A percentile compares a stretch with the other conserved stretches of the same genome.
Evolutionary conservation across 805 yeast genomes (phyloP).

Genomic region (Hermanozyma aechmeae): DNA sequence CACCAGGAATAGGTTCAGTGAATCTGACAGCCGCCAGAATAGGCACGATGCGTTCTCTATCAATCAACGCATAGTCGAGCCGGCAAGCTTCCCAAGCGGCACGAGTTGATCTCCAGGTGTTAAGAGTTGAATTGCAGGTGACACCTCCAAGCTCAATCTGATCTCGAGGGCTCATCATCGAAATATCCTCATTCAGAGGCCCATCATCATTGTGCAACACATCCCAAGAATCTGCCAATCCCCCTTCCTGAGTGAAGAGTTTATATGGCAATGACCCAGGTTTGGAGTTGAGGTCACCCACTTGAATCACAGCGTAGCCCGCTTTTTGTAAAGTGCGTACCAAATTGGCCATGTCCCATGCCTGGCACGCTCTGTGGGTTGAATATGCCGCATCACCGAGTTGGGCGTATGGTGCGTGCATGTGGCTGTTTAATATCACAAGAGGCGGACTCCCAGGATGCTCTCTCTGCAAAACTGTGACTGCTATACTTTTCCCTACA

Average conservation of each 20-base stretch:
- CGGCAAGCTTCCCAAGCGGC: constrained; percentile 68
- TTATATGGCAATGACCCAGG: constrained; percentile 81
- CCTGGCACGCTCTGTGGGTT: constrained; percentile 89
- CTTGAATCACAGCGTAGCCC: constrained; percentile 80
- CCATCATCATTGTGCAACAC: constrained; percentile 39
- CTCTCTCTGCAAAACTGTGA: constrained; percentile 52
- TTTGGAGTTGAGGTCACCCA: constrained; percentile 86
- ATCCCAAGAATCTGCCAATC: constrained; percentile 78
- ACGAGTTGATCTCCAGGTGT: constrained; percentile 70
- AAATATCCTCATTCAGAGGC: constrained; percentile 13
- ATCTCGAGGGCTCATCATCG: constrained; percentile 21
- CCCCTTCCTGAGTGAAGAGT: constrained; percentile 61
- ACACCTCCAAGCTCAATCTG: constrained; percentile 73
- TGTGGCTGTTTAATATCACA: constrained; percentile 82
- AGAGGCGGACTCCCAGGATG: constrained; percentile 41
- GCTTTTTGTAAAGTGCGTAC: constrained; percentile 53
- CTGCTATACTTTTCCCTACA: constrained; percentile 85
- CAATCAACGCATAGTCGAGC: constrained; percentile 82
- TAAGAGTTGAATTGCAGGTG: constrained; percentile 81
- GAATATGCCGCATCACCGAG: constrained; percentile 83
- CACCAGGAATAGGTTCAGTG: constrained; percentile 53
- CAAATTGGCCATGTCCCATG: constrained; percentile 83
- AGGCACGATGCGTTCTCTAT: constrained; percentile 42
- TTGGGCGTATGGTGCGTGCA: constrained; percentile 91
- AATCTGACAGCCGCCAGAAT: constrained; percentile 63